A percentile compares a stretch with the other conserved stretches of the same genome.
phyloP scores from a whole-genome alignment of 352 stramenopile genomes.

The Phytophthora fragariae region DNA sequence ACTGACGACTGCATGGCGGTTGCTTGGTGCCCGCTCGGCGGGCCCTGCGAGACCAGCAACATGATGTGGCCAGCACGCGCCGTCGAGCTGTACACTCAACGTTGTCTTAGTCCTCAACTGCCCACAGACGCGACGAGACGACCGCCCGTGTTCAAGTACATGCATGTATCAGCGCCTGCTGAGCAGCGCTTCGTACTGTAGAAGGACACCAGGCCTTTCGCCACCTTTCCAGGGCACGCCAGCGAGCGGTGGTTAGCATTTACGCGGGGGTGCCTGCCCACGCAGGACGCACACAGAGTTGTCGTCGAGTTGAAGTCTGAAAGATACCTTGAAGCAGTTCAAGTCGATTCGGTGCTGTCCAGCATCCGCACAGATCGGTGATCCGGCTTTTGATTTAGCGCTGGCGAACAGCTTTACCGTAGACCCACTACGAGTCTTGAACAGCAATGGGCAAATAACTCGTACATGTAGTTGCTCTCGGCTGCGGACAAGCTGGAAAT shows the following conservation, averaged over 20 bases:
- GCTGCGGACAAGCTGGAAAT: no score
- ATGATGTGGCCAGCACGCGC: conserved; percentile 34
- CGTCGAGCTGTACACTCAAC: conserved; percentile 18
- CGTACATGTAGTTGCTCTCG: no score
- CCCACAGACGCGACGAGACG: conserved; percentile 1
- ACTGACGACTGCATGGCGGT: not conserved
- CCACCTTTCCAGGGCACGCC: not conserved
- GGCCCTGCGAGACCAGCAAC: conserved; percentile 2
- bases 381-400: not conserved
- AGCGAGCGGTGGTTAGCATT: no score
- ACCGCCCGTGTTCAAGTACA: not conserved
- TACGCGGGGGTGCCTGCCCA: not conserved
- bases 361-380: not conserved
- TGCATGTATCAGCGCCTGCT: not conserved
- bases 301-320: not conserved
- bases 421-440: no score
- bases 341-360: conserved; percentile 2
- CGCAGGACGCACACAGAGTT: not conserved
- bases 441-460: no score
- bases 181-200: not conserved
- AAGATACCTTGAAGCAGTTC: conserved; percentile 12
- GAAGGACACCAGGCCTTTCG: not conserved
- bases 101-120: not conserved
- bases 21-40: conserved; percentile 1
- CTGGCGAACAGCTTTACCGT: no score